Evolutionary conservation across 805 yeast species (phyloP), one percentile per base, ranked within the genome.

Genomic region (Suhomyces vadensis): DNA sequence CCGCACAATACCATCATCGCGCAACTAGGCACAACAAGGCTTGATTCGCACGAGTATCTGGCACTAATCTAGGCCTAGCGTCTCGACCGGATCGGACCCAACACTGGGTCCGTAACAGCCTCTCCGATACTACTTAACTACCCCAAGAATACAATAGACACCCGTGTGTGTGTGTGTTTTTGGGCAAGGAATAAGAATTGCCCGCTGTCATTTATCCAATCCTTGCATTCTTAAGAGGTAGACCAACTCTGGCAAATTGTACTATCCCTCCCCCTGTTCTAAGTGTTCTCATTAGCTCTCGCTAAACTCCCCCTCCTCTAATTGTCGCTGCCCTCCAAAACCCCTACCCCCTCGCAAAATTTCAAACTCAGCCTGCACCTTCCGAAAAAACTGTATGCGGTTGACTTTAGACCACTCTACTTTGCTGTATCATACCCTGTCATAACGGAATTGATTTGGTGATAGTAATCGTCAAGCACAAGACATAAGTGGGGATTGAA

Each of bases 321-420:
- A 20, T 20, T 16, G 4, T n/a, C 6, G 33, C 33, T 8, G 14
- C 14, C 20, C 33, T 19, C 33, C 33, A 13, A 27, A 13, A 16
- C 14, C 16, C 33, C 33, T 29, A 29, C 33, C 33, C 33, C 33
- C 33, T 29, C 33, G 33, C 33, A 29, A 29, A 27, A 29, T 29
- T 29, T 29, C 33, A 20, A 17, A 29, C 33, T 14, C 9, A 29
- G 20, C 33, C 20, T 29, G 20, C 16, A 29, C 20, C 33, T 29
- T 29, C 33, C 33, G 14, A 29, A 29, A 29, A 29, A 29, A 14
- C 20, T 29, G 33, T 20, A 29, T 11, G 33, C 11, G 14, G 33
- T 16, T n/a, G n/a, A 13, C 16, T 27, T 29, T 29, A 29, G 10
- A 29, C 19, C 6, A 29, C 19, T 16, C 33, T 29, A 29, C 33